A percentile compares a stretch with the other conserved stretches of the same genome.
These are phyloP conservation scores for Diplosphaera chodatii DNA, from an alignment of 139 green algal species.

Conservation along the genomic window DNA sequence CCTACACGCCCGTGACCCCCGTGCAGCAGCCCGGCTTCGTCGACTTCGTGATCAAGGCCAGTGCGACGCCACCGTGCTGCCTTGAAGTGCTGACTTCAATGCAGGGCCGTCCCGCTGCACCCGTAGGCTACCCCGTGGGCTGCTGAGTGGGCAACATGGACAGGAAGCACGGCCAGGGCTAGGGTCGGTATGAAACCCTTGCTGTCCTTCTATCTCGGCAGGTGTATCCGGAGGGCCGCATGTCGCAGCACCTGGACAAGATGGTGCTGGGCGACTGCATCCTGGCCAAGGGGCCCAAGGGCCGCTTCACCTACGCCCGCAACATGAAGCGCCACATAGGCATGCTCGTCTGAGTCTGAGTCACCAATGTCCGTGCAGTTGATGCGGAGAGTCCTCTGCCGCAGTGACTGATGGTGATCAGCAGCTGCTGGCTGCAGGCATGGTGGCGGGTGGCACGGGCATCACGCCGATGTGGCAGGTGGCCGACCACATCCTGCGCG, in stretches of 20 bases:
- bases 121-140: no score
- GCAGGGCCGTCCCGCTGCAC: no score
- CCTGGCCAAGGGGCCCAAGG: conserved; percentile 86
- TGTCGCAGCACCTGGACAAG: conserved; percentile 77
- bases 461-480: conserved; percentile 95
- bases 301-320: conserved; percentile 59
- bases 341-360: no score
- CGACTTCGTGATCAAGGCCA: conserved; percentile 82
- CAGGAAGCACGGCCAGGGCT: no score
- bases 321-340: conserved; percentile 67
- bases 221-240: conserved; percentile 79
- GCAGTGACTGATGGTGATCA: no score
- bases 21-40: conserved; percentile 52
- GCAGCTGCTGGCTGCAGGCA: conserved; percentile 72
- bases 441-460: conserved; percentile 90
- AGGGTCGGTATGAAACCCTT: no score
- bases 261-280: conserved; percentile 71
- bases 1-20: conserved; percentile 75
- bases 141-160: no score
- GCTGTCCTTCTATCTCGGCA: conserved; percentile 9
- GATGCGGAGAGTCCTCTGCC: no score
- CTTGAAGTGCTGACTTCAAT: no score
- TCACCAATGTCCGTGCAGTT: no score
- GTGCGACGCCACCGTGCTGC: no score
- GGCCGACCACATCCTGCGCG: conserved; percentile 29